Base-by-base conservation (phyloP, 2,329 filamentous ascomycete species). In the Aspergillus flavus region DNA sequence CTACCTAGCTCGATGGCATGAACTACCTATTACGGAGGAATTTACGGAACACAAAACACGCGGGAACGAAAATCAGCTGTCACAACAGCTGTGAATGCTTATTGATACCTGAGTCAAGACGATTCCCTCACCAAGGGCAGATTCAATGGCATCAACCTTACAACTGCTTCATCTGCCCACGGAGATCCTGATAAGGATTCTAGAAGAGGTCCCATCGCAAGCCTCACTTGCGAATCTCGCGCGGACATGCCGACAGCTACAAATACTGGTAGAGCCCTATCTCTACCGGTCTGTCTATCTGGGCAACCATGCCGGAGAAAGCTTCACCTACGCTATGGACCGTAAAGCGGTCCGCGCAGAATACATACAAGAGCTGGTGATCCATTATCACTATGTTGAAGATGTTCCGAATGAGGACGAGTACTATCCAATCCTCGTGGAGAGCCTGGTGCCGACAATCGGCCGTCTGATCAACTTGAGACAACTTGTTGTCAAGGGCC, bases 321-420 rank as follows among this genome's bases (percentile, higher is more conserved):
- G 19, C 9, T 48, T 62, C 12, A 45, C 41, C 9, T 54, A 58
- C 11, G 61, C 61, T 4, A 21, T 62, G 9, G 48, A 59, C 21
- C 36, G 36, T n/a, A 41, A 45, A 10, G 16, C 56, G 3, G 11
- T 23, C 9, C 56, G 48, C 2, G 48, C 48, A 9, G 21, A 39
- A n/a, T 48, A 59, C 14, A 30, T 59, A 7, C 48, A 34, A 30
- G 56, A 62, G 46, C 61, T 62, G 2, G 23, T 48, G 19, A 23
- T 62, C 14, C 56, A 62, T 21, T 62, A 62, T 23, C 61, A 62
- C 16, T 59, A 59, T 32, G 39, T 58, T 26, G 41, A 55, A 5
- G 32, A 28, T 14, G 30, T 59, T 7, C 39, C 48, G 12, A 43
- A 59, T 23, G 46, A 62, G 48, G 34, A 58, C 23, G 39, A 55